phyloP scores from a whole-genome alignment of 257 asterid species.

The Gentiana macrophylla region DNA sequence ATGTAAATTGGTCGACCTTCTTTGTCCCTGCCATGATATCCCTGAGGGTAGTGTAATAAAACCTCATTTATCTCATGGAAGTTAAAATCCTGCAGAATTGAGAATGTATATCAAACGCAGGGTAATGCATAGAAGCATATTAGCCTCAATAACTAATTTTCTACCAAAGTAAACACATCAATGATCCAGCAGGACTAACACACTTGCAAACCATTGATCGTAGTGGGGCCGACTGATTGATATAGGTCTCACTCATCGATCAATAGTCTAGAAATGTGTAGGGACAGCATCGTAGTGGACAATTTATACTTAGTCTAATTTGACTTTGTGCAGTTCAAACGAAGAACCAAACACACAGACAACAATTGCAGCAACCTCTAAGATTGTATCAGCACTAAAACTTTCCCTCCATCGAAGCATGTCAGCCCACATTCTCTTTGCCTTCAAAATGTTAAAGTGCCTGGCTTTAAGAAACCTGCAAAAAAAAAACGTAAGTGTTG shows the following conservation, averaged over 20 bases:
- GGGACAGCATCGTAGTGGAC: neutral
- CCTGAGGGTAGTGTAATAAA: slow-evolving; percentile 43
- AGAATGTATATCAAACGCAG: too few species aligned
- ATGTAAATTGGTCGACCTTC: slow-evolving; percentile 47
- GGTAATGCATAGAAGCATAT: too few species aligned
- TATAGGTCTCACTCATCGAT: too few species aligned
- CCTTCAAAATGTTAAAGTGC: slow-evolving; percentile 44
- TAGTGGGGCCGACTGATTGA: too few species aligned
- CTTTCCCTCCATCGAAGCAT: slow-evolving; percentile 73
- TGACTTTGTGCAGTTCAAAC: too few species aligned
- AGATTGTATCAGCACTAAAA: slow-evolving; percentile 54
- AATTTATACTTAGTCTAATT: too few species aligned
- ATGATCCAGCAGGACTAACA: too few species aligned
- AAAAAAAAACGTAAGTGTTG: slow-evolving; percentile 2
- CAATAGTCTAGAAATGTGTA: too few species aligned
- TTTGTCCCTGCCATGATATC: slow-evolving; percentile 47
- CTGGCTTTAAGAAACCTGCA: slow-evolving; percentile 74
- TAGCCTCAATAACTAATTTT: too few species aligned
- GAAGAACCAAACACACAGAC: neutral
- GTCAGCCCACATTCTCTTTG: slow-evolving; percentile 68
- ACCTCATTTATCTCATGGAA: slow-evolving; percentile 32
- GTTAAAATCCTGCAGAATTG: slow-evolving; percentile 24
- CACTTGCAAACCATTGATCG: too few species aligned
- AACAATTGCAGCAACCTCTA: slow-evolving; percentile 21
- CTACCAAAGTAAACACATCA: too few species aligned